Conservation (phyloP, 306 rosid species). For the Rubus idaeus region DNA sequence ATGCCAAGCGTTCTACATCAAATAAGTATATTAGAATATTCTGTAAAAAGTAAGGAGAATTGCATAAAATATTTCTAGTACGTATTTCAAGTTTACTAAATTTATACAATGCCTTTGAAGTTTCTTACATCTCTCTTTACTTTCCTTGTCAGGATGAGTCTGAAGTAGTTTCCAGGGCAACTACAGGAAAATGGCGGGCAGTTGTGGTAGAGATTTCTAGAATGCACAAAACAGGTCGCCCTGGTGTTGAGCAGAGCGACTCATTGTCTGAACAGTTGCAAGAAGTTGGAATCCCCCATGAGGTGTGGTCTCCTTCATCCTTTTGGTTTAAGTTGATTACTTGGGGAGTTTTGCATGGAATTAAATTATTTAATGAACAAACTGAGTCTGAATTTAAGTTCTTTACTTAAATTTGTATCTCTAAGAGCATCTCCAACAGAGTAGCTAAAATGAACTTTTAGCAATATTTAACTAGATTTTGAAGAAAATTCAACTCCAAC, state of each 20-base stretch:
- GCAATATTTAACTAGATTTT: no score
- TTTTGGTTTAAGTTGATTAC: conserved; percentile 19
- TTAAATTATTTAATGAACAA: conserved; percentile 3
- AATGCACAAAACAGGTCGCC: conserved; percentile 90
- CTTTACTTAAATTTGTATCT: background rate
- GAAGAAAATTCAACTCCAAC: no score
- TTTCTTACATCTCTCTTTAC: conserved; percentile 35
- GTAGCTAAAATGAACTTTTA: no score
- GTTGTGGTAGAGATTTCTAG: conserved; percentile 98
- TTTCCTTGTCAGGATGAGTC: conserved; percentile 77
- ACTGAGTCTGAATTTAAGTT: background rate
- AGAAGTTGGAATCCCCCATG: conserved; percentile 86
- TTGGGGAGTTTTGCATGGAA: background rate
- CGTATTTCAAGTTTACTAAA: conserved; percentile 1
- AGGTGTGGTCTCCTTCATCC: conserved; percentile 50
- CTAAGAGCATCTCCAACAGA: no score
- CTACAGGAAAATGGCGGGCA: conserved; percentile 92
- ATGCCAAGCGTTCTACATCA: no score
- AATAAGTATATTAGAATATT: background rate
- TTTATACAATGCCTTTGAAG: conserved; percentile 16
- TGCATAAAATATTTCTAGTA: background rate
- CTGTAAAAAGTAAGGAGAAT: background rate
- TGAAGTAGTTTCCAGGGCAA: conserved; percentile 92
- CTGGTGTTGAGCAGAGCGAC: conserved; percentile 98
- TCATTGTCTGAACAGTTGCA: conserved; percentile 74